Evolutionary conservation across 148 eudicot species (phyloP).

Genomic region (Rhododendron vialii): DNA sequence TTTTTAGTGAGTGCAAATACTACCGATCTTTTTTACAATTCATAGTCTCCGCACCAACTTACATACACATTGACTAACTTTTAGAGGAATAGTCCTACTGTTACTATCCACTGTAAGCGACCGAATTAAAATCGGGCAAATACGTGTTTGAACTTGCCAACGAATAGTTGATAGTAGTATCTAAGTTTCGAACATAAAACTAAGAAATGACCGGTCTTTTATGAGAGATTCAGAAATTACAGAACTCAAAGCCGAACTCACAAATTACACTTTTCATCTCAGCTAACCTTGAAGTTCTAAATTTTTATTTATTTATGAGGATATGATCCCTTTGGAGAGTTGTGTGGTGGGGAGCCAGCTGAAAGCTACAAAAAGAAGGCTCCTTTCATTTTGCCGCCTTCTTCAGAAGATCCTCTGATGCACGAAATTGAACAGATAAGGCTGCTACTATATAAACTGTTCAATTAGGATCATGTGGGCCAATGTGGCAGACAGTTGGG

Average conservation of each 20-base stretch:
- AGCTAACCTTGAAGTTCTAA: neutral
- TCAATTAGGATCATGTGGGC: neutral
- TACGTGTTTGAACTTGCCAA: neutral
- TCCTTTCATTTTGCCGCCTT: neutral
- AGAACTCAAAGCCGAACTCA: neutral
- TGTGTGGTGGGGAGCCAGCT: neutral
- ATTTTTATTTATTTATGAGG: neutral
- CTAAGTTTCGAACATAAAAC: too few relatives aligned
- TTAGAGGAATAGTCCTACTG: neutral
- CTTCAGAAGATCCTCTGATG: neutral
- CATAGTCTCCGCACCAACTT: too few relatives aligned
- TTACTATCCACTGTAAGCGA: neutral
- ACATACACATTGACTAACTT: neutral
- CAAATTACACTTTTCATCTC: neutral
- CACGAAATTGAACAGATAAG: neutral
- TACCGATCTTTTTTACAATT: neutral
- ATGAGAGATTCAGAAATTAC: neutral
- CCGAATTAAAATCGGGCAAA: too few relatives aligned
- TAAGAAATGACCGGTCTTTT: too few relatives aligned
- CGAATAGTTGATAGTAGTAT: neutral
- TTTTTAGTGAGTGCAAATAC: neutral
- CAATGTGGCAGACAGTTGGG: neutral
- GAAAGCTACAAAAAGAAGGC: neutral
- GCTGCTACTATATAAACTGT: neutral
- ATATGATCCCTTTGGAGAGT: neutral